Conservation (phyloP, 805 yeast species). For the Lipomyces japonicus region DNA sequence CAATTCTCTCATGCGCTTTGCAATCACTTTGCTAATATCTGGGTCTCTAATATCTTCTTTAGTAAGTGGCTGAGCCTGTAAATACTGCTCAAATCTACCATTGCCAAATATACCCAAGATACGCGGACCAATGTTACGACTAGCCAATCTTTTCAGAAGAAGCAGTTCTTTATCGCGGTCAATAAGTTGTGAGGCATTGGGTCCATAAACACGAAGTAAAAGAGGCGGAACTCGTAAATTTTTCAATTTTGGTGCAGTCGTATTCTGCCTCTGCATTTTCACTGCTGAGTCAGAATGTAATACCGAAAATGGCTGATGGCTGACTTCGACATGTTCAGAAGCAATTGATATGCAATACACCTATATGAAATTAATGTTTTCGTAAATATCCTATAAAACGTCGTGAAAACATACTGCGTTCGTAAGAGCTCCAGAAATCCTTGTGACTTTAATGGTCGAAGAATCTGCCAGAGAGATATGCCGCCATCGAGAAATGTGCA, state of each 20-base stretch:
- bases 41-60: conserved; percentile 71
- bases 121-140: conserved; percentile 80
- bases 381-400: background rate
- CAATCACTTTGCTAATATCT: conserved; percentile 75
- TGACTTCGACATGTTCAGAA: conserved; percentile 26
- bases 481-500: conserved; percentile 79
- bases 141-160: conserved; percentile 67
- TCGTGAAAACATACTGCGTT: conserved; percentile 55
- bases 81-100: conserved; percentile 91
- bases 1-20: conserved; percentile 93
- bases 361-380: conserved; percentile 3
- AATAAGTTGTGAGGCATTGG: conserved; percentile 77
- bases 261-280: too few species aligned
- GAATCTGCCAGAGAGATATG: conserved; percentile 44
- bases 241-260: too few species aligned
- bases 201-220: conserved; percentile 80
- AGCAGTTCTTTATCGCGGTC: conserved; percentile 79
- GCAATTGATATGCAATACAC: conserved; percentile 65
- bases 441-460: conserved; percentile 47
- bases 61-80: conserved; percentile 75
- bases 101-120: conserved; percentile 84
- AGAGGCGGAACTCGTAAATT: conserved; percentile 49
- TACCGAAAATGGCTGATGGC: too few species aligned
- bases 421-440: conserved; percentile 91
- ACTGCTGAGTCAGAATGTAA: too few species aligned